These are phyloP conservation scores for Trapa bicornis DNA, from an alignment of 345 rosid genomes.

Conservation along the genomic window DNA sequence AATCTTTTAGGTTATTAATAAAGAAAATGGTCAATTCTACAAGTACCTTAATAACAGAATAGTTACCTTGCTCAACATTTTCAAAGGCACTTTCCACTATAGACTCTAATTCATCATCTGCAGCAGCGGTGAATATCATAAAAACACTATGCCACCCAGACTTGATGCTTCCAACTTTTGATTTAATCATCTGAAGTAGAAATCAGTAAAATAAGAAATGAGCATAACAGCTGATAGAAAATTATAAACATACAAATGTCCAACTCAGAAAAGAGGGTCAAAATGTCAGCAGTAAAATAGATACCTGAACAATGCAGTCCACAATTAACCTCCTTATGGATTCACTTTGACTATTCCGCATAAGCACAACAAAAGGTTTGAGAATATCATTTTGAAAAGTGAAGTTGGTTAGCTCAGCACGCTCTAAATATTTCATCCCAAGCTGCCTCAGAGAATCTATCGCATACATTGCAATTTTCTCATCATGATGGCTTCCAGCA, in stretches of 20 bases:
- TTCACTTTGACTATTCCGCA: slow-evolving; percentile 75
- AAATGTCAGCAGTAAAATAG: slow-evolving; percentile 13
- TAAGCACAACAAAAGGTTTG: slow-evolving; percentile 81
- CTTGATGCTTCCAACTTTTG: slow-evolving; percentile 84
- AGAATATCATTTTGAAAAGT: slow-evolving; percentile 92
- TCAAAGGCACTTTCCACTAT: slow-evolving; percentile 89
- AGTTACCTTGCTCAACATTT: slow-evolving; percentile 79
- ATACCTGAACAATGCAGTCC: slow-evolving; percentile 88
- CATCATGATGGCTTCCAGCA: slow-evolving; percentile 88
- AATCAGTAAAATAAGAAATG: slow-evolving; percentile 2
- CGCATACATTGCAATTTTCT: slow-evolving; percentile 90
- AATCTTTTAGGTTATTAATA: no score
- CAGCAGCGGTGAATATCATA: slow-evolving; percentile 88
- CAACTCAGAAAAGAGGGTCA: background rate
- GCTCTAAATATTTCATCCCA: slow-evolving; percentile 83
- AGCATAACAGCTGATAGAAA: slow-evolving; percentile 1
- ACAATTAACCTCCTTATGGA: slow-evolving; percentile 72
- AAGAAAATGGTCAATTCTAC: no score
- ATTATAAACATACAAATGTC: background rate
- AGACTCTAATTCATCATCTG: slow-evolving; percentile 72
- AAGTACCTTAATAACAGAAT: no score
- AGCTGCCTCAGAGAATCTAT: slow-evolving; percentile 94
- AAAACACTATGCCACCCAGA: slow-evolving; percentile 94
- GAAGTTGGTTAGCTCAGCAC: slow-evolving; percentile 83
- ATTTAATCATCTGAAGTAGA: slow-evolving; percentile 71